Base-by-base conservation (phyloP, 176 grass and related monocot genomes). In the Phoenix dactylifera region DNA sequence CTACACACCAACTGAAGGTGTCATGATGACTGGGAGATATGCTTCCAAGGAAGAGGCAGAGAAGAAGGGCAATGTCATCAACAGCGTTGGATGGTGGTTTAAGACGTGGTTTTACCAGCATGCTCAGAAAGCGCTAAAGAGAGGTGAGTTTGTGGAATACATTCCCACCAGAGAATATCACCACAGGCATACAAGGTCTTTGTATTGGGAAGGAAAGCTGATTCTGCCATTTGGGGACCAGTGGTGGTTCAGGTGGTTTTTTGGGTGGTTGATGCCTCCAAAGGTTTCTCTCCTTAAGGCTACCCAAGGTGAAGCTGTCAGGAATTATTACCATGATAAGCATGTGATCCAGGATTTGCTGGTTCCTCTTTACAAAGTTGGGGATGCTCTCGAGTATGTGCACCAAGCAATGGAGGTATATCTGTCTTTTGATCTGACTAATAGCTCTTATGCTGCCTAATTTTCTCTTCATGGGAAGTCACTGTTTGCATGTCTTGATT, bases 31-130 rank as follows among this genome's bases (percentile, higher is more conserved):
- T 0, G 93, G 93, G 0, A 74, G 88, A 22, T 98, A 98, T 64
- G 93, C 93, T n/a, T 83, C 87, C 6, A 92, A 76, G 53, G 93
- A 98, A 63, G 93, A 98, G 76, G 93, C 93, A 0, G 92, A 98
- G 73, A 88, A 76, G 81, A 89, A 89, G 79, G 93, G 88, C 24
- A 98, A 92, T 73, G 89, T 80, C 65, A 92, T 86, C 60, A 98
- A 98, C 71, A 53, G 18, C 15, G 57, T 88, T 1, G 88, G 93
- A 3, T 98, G 93, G 93, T 98, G 93, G 88, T 98, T 92, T 24
- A 98, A 98, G 77, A 65, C 79, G 16, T 98, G 88, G 93, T 98
- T 98, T 55, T 98, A 98, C 66, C 88, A 98, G 85, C 79, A 89
- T 50, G 88, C 93, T 22, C 84, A 98, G 73, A 78, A 66, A 1